Conservation (phyloP, 192 early-diverging fungal genomes). For the Coemansia sp. region DNA sequence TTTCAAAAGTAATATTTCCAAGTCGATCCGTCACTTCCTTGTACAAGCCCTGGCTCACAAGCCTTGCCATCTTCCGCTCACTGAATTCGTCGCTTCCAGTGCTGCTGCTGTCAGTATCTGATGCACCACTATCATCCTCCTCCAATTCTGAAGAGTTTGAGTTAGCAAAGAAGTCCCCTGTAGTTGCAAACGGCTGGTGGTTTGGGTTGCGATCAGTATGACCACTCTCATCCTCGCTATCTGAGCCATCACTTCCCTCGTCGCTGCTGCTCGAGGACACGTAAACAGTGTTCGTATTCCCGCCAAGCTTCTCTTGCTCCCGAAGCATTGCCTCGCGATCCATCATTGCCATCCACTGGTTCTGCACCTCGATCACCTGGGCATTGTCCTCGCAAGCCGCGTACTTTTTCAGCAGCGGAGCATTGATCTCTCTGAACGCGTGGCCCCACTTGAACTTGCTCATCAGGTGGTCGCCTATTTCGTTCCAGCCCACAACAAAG, state of each 20-base stretch:
- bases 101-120: constrained; percentile 15
- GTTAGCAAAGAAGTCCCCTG: not conserved
- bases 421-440: constrained; percentile 88
- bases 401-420: constrained; percentile 77
- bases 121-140: constrained; percentile 7
- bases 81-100: constrained; percentile 15
- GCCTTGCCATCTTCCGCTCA: constrained; percentile 31
- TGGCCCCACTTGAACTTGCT: constrained; percentile 95
- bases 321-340: constrained; percentile 64
- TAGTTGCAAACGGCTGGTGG: not conserved
- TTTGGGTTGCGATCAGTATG: constrained; percentile 16
- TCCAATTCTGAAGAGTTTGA: not conserved
- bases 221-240: not conserved
- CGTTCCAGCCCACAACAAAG: constrained; percentile 81
- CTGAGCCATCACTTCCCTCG: not conserved
- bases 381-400: constrained; percentile 70
- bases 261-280: constrained; percentile 12
- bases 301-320: constrained; percentile 32
- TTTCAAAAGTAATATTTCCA: constrained; percentile 43
- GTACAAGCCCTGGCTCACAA: constrained; percentile 41
- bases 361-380: constrained; percentile 75
- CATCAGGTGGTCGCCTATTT: constrained; percentile 74
- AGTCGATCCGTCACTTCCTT: constrained; percentile 34
- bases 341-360: constrained; percentile 76
- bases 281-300: constrained; percentile 15